Evolutionary conservation across 2,329 filamentous ascomycete genomes (phyloP).

Genomic region (Colletotrichum cuscutae): DNA sequence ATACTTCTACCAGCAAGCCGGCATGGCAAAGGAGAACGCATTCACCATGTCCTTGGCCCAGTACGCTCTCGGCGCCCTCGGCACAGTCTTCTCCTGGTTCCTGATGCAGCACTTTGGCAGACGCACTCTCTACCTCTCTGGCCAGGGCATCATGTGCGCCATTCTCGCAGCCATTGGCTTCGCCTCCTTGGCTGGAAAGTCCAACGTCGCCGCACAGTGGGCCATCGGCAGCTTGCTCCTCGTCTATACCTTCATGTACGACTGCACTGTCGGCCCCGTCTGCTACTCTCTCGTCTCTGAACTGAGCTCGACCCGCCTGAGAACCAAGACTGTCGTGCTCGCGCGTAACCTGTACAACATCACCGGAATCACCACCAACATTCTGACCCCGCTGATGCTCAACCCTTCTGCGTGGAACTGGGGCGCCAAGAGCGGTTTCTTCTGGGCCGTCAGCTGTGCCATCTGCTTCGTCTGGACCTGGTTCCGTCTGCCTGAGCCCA

Average conservation of each 20-base stretch:
- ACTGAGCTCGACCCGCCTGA: conserved; percentile 55
- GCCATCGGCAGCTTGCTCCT: conserved; percentile 59
- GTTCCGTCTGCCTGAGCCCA: conserved; percentile 65
- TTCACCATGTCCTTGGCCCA: conserved; percentile 54
- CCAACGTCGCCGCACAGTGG: conserved; percentile 58
- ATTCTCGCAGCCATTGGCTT: conserved; percentile 56
- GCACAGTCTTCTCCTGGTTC: conserved; percentile 58
- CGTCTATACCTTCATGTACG: conserved; percentile 55
- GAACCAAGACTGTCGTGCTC: conserved; percentile 57
- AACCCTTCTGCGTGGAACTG: conserved; percentile 58
- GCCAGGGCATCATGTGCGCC: conserved; percentile 50
- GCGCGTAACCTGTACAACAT: conserved; percentile 60
- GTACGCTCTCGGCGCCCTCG: conserved; percentile 55
- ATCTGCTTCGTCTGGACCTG: conserved; percentile 60
- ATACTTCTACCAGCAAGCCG: conserved; percentile 57
- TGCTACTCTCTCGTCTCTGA: conserved; percentile 57
- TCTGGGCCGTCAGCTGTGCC: conserved; percentile 57
- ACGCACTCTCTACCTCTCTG: conserved; percentile 55
- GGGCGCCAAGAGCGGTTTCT: conserved; percentile 59
- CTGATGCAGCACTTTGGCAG: conserved; percentile 56
- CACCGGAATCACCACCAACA: conserved; percentile 56
- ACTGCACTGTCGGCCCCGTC: conserved; percentile 57
- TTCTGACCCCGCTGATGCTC: conserved; percentile 58
- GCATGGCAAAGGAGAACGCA: conserved; percentile 49
- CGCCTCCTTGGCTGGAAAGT: conserved; percentile 52